Conservation (phyloP, 2,329 filamentous ascomycete genomes). For the Geosmithia flava region DNA sequence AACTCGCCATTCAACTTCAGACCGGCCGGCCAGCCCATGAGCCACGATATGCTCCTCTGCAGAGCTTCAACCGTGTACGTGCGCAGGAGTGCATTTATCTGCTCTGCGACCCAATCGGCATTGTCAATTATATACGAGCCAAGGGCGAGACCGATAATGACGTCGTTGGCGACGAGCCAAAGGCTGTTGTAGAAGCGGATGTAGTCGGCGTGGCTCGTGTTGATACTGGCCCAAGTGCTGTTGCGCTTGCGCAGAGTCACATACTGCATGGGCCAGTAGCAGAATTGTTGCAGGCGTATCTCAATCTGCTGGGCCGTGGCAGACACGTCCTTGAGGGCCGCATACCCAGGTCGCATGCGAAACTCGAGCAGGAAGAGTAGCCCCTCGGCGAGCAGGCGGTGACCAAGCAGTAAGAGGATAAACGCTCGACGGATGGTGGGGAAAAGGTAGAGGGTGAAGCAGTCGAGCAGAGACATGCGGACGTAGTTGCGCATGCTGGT, state of each 20-base stretch:
- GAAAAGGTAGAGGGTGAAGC: slow-evolving; percentile 64
- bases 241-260: slow-evolving; percentile 81
- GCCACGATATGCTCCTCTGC: slow-evolving; percentile 81
- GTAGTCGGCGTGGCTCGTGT: slow-evolving; percentile 90
- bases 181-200: slow-evolving; percentile 98
- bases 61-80: slow-evolving; percentile 82
- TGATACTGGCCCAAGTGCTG: slow-evolving; percentile 89
- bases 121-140: slow-evolving; percentile 98
- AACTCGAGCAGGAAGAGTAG: slow-evolving; percentile 75
- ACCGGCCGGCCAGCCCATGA: slow-evolving; percentile 91
- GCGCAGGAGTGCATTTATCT: slow-evolving; percentile 64
- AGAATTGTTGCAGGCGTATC: slow-evolving; percentile 93
- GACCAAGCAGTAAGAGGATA: slow-evolving; percentile 64
- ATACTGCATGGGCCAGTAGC: slow-evolving; percentile 98
- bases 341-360: slow-evolving; percentile 62
- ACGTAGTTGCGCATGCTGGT: slow-evolving; percentile 72
- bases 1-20: slow-evolving; percentile 92
- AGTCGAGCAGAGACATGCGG: slow-evolving; percentile 53
- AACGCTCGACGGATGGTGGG: slow-evolving; percentile 64
- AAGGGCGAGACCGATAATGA: slow-evolving; percentile 94
- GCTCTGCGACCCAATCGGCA: slow-evolving; percentile 66
- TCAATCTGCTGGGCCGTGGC: slow-evolving; percentile 96
- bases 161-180: slow-evolving; percentile 96
- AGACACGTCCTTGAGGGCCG: slow-evolving; percentile 88
- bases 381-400: slow-evolving; percentile 70